A percentile compares a stretch with the other conserved stretches of the same genome.
Evolutionary conservation across 2,329 filamentous ascomycete species (phyloP).

Genomic region (Verticillium isaacii): DNA sequence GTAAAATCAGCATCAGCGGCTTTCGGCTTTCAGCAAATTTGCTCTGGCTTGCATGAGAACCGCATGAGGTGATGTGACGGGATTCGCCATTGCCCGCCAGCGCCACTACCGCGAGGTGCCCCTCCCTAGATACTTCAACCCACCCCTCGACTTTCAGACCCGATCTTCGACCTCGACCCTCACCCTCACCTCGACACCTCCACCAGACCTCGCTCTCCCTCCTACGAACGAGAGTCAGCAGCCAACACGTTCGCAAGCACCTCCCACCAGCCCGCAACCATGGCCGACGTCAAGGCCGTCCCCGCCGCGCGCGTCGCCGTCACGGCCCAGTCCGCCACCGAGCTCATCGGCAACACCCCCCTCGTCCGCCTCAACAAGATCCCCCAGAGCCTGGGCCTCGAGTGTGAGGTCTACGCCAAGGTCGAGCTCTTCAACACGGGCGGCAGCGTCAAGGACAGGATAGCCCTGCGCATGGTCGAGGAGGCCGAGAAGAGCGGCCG

Average conservation of each 20-base stretch:
- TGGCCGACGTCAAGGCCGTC: constrained; percentile 12
- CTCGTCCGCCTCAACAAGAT: constrained; percentile 91
- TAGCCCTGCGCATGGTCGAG: constrained; percentile 96
- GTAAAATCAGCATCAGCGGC: neutral
- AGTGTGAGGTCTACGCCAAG: constrained; percentile 86
- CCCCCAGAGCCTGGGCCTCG: constrained; percentile 83
- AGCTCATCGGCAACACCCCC: constrained; percentile 95
- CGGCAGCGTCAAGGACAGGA: constrained; percentile 90
- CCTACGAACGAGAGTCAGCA: neutral
- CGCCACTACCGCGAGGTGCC: neutral
- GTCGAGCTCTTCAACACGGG: constrained; percentile 92
- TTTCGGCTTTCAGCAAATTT: neutral
- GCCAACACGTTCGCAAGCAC: neutral
- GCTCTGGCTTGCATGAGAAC: neutral
- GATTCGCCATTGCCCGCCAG: neutral
- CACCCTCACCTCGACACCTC: neutral
- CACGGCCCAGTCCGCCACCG: constrained; percentile 60
- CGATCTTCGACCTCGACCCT: neutral
- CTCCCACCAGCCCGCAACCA: neutral
- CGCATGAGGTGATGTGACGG: neutral
- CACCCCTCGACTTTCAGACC: neutral
- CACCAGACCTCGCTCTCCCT: neutral
- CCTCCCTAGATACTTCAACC: neutral
- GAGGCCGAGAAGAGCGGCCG: constrained; percentile 85
- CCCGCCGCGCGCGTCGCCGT: constrained; percentile 17